Percentiles rank a stretch among this genome's conserved stretches.
Evolutionary conservation across 352 stramenopile species (phyloP).

Genomic region (Globisporangium spinosum): DNA sequence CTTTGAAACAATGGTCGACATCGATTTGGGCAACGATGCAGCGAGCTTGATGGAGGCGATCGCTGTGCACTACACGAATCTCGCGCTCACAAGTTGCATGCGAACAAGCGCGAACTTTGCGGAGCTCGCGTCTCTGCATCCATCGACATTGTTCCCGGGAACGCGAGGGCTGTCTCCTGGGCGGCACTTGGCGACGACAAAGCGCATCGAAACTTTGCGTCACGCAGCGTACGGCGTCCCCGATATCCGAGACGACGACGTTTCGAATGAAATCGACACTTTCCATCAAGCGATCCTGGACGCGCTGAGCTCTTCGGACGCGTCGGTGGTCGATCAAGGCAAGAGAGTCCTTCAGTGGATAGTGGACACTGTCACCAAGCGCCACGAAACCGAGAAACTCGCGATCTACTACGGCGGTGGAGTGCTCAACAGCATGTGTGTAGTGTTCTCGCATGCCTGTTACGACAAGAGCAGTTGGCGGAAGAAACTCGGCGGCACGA

Average conservation of each 20-base stretch:
- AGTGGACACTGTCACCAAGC: slow-evolving; percentile 38
- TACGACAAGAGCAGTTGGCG: slow-evolving; percentile 87
- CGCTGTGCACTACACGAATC: slow-evolving; percentile 49
- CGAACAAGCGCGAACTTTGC: slow-evolving; percentile 62
- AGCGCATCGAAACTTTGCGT: slow-evolving; percentile 73
- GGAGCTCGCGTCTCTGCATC: slow-evolving; percentile 63
- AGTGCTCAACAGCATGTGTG: slow-evolving; percentile 74
- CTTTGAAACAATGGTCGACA: slow-evolving; percentile 71
- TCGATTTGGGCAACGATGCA: slow-evolving; percentile 64
- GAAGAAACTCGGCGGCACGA: slow-evolving; percentile 74
- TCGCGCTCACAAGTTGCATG: slow-evolving; percentile 44
- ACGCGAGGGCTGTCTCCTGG: slow-evolving; percentile 75
- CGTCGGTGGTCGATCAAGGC: slow-evolving; percentile 50
- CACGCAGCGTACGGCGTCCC: slow-evolving; percentile 72
- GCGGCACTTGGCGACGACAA: slow-evolving; percentile 71
- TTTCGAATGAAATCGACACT: slow-evolving; percentile 58
- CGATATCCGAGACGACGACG: slow-evolving; percentile 43
- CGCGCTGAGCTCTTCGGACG: slow-evolving; percentile 60
- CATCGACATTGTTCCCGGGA: slow-evolving; percentile 70
- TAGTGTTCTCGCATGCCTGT: slow-evolving; percentile 80
- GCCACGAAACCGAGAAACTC: slow-evolving; percentile 31
- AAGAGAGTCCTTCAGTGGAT: slow-evolving; percentile 51
- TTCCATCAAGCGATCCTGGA: slow-evolving; percentile 63
- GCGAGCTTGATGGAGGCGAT: slow-evolving; percentile 52
- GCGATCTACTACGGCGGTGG: slow-evolving; percentile 58